Evolutionary conservation across 1,139 yeast genomes (phyloP), one percentile per base, ranked within the genome.

Genomic region (Geotrichum reessii): DNA sequence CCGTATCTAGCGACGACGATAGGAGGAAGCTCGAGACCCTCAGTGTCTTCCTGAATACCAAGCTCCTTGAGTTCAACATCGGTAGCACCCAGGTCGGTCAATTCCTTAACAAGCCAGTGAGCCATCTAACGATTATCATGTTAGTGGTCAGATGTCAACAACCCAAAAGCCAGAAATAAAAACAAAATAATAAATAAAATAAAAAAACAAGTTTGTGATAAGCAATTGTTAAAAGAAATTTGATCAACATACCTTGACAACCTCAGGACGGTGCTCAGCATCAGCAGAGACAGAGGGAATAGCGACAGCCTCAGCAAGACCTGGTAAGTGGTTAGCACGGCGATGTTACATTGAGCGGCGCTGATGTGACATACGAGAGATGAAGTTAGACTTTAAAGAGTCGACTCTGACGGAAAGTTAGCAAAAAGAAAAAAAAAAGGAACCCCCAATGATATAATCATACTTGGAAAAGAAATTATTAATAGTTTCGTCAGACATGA

Each of bases 221-320:
- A 28, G 24, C 24, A 47, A 47, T 19, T 47, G 27, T 11, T 8
- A 14, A 24, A 17, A 37, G 8, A 7, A 12, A 44, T 11, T 33
- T 27, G 44, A 28, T 37, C 3, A 4, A 19, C 57, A 25, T 50
- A 55, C 58, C 33, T 52, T 57, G 59, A 87, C 84, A 55, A 93
- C 98, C 71, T 86, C 79, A 46, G 96, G 95, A 74, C 96, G 87
- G 68, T 87, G 81, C 21, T 83, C 73, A 71, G 92, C 96, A 72
- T 93, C 98, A 42, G 91, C 85, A 11, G 97, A 91, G 48, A 93
- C 97, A 5, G 97, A 92, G 56, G 96, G 95, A 67, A 93, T 93
- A 61, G 91, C 88, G 55, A 95, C 91, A n/a, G 97, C 97, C 59
- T 85, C 78, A 54, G 83, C 75, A 63, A 93, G 80, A 66, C 95